Base-by-base conservation (phyloP, 139 green algal genomes). In the Klebsormidium nitens region DNA sequence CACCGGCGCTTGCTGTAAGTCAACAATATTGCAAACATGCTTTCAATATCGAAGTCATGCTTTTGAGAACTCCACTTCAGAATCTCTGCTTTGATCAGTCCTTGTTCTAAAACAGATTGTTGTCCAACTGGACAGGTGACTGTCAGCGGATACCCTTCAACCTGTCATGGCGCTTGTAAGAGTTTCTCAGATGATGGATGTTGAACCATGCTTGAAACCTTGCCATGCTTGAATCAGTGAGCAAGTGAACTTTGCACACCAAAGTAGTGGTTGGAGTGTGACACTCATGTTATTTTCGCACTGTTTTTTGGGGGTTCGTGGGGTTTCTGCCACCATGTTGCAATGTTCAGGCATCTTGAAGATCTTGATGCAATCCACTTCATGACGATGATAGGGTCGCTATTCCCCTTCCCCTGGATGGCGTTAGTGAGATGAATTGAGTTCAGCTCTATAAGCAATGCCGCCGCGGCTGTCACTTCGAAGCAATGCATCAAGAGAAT, bases 1-100 rank as follows among this genome's bases (percentile, higher is more conserved):
- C 90, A 26, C 83, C 94, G 8, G 89, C 90, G 68, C 78, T 96
- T 35, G 85, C 86, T 14, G 72, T 78, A 78, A 76, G 44, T 19
- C 17, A 28, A 19, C 44, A 52, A n/a, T n/a, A n/a, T n/a, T n/a
- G n/a, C n/a, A n/a, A n/a, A n/a, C n/a, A n/a, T n/a, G n/a, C n/a
- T n/a, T n/a, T 55, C 46, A 31, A 23, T 55, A 23, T 55, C 46
- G 23, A 23, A 31, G 23, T 55, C 46, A 31, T 23, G 23, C 46
- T 59, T 72, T 17, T 28, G 55, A 5, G 55, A 71, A 29, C 32
- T 72, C 32, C n/a, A 23, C 23, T 23, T 55, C 46, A 31, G 23
- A 31, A 23, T 55, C 46, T 55, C 46, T 55, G 23, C 23, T 55
- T 55, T 55, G 23, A 31, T 55, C 23, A 31, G 23, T 55, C 23